Evolutionary conservation across 1,139 yeast species (phyloP).

Genomic region (Kodamaea suecica): DNA sequence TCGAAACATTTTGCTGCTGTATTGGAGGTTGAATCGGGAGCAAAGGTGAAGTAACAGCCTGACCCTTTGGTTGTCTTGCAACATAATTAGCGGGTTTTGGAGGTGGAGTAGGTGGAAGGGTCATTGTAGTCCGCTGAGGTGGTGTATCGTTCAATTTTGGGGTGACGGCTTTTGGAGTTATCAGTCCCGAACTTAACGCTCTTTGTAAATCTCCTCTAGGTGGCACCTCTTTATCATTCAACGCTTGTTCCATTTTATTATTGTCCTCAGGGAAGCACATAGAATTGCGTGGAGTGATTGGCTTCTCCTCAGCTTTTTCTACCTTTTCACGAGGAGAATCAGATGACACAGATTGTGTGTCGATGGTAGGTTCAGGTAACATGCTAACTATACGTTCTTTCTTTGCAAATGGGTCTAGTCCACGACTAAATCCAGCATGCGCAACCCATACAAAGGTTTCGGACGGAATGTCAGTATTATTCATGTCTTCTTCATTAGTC

Average conservation of each 20-base stretch:
- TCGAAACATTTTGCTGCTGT: background rate
- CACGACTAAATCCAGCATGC: background rate
- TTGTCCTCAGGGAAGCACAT: conserved; percentile 16
- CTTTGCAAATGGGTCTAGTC: conserved; percentile 3
- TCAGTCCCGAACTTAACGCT: conserved; percentile 1
- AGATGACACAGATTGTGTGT: conserved; percentile 7
- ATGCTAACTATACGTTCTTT: conserved; percentile 11
- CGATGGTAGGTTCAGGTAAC: conserved; percentile 18
- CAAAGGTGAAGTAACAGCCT: background rate
- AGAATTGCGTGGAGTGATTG: conserved; percentile 12
- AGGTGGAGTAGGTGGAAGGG: conserved; percentile 1
- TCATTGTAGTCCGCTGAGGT: background rate
- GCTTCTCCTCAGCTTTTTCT: conserved; percentile 3
- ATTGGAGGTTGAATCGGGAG: conserved; percentile 1
- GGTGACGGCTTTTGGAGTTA: background rate
- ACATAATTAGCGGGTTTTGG: conserved; percentile 5
- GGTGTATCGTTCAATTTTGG: background rate
- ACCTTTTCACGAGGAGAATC: background rate
- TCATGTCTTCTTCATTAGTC: background rate
- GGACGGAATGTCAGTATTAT: too few relatives aligned
- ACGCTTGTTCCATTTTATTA: conserved; percentile 20
- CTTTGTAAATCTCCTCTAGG: conserved; percentile 33
- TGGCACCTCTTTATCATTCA: conserved; percentile 34
- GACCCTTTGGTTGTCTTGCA: background rate
- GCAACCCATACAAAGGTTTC: too few relatives aligned